These are phyloP conservation scores for Pythium sp. DNA, from an alignment of 352 stramenopile genomes.

Conservation along the genomic window DNA sequence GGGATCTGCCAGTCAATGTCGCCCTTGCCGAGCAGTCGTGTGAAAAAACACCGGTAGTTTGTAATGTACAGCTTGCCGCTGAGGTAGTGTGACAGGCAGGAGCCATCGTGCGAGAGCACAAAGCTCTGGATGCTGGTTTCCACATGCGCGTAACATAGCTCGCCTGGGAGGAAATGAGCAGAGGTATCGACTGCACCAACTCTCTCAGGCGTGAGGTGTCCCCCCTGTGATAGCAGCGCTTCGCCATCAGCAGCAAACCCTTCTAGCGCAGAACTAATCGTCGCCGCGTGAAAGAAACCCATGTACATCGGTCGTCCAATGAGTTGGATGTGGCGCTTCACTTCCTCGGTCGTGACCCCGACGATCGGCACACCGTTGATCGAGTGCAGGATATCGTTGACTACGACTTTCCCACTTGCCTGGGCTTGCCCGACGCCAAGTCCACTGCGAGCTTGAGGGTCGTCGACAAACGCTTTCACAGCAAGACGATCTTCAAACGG, in stretches of 20 bases:
- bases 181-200: conserved; percentile 2
- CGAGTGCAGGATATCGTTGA: conserved; percentile 72
- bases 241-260: conserved; percentile 13
- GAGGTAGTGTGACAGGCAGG: conserved; percentile 67
- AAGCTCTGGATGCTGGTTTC: conserved; percentile 68
- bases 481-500: conserved; percentile 56
- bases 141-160: conserved; percentile 78
- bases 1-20: conserved; percentile 77
- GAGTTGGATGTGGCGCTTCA: conserved; percentile 74
- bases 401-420: conserved; percentile 49
- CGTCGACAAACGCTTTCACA: conserved; percentile 71
- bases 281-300: conserved; percentile 52
- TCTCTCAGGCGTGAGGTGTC: not conserved
- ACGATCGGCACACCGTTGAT: conserved; percentile 80
- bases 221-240: not conserved
- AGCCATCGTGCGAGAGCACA: conserved; percentile 59
- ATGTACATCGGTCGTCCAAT: conserved; percentile 68
- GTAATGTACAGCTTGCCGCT: conserved; percentile 79
- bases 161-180: conserved; percentile 56
- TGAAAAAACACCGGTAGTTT: conserved; percentile 84
- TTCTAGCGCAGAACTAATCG: conserved; percentile 10
- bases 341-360: conserved; percentile 70
- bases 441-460: conserved; percentile 25
- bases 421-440: conserved; percentile 49
- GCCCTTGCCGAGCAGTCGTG: conserved; percentile 35